These are phyloP conservation scores for Oidiodendron maius DNA, from an alignment of 495 filamentous ascomycete species.

Conservation along the genomic window DNA sequence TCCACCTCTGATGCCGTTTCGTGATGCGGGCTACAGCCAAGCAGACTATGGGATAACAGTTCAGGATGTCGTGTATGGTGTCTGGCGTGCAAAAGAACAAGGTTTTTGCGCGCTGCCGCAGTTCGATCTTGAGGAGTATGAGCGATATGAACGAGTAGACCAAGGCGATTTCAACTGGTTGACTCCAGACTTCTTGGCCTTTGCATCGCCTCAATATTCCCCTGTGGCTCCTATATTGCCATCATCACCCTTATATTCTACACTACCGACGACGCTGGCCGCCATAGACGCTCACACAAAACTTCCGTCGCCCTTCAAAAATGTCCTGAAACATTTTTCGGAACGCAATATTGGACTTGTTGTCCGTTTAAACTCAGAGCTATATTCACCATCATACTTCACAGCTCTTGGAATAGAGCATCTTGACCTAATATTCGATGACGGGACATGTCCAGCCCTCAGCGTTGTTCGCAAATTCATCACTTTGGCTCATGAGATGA, in stretches of 20 bases:
- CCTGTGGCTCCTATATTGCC: constrained; percentile 64
- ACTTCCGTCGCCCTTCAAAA: constrained; percentile 84
- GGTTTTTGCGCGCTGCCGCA: constrained; percentile 78
- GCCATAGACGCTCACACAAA: constrained; percentile 56
- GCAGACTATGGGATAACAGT: constrained; percentile 92
- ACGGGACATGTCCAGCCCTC: constrained; percentile 90
- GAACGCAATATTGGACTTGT: constrained; percentile 85
- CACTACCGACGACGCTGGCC: constrained; percentile 60
- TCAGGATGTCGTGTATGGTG: constrained; percentile 95
- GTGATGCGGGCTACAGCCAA: constrained; percentile 97
- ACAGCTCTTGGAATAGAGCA: constrained; percentile 91
- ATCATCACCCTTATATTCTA: constrained; percentile 63
- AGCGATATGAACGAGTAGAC: constrained; percentile 90
- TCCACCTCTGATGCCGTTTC: constrained; percentile 96
- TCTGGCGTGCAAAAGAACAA: constrained; percentile 98
- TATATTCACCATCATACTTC: constrained; percentile 94
- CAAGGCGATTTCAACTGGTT: constrained; percentile 99
- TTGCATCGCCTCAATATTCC: constrained; percentile 85
- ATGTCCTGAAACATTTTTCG: constrained; percentile 83
- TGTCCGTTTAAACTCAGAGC: constrained; percentile 88
- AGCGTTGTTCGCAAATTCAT: constrained; percentile 87
- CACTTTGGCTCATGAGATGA: constrained; percentile 88
- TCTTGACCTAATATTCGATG: constrained; percentile 98
- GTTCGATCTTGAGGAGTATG: constrained; percentile 95
- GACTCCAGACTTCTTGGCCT: constrained; percentile 88